Conservation (phyloP, 1,284 basidiomycete species). For the Heterobasidion occidentale region DNA sequence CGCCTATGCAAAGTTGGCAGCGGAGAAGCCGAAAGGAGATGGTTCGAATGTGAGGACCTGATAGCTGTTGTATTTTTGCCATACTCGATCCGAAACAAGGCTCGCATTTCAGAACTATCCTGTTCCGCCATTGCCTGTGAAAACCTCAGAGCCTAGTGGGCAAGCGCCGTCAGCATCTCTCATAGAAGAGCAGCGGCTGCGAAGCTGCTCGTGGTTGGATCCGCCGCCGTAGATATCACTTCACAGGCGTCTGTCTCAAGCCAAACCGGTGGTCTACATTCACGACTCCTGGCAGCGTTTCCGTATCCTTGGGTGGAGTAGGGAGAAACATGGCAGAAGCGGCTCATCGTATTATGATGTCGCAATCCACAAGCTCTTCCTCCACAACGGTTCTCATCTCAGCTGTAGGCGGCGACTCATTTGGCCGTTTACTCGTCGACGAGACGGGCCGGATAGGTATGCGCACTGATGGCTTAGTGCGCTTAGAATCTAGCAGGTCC, state of each 20-base stretch:
- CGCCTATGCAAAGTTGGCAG: constrained; percentile 56
- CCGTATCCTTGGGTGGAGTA: constrained; percentile 82
- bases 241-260: constrained; percentile 34
- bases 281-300: constrained; percentile 81
- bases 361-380: constrained; percentile 25
- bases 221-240: constrained; percentile 83
- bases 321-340: constrained; percentile 93
- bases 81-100: neutral
- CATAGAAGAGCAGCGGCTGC: constrained; percentile 4
- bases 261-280: constrained; percentile 32
- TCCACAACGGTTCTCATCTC: constrained; percentile 46
- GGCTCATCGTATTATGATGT: constrained; percentile 53
- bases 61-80: neutral
- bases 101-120: neutral
- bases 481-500: constrained; percentile 34
- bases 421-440: constrained; percentile 54
- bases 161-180: neutral
- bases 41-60: constrained; percentile 25
- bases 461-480: constrained; percentile 70
- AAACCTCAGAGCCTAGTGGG: neutral
- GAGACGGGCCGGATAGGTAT: constrained; percentile 62
- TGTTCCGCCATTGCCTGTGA: neutral
- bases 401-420: constrained; percentile 60
- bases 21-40: constrained; percentile 2
- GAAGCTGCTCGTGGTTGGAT: constrained; percentile 68